A percentile compares a stretch with the other conserved stretches of the same genome.
Evolutionary conservation across 768 basidiomycete genomes (phyloP).

Genomic region (Russula brevipes): DNA sequence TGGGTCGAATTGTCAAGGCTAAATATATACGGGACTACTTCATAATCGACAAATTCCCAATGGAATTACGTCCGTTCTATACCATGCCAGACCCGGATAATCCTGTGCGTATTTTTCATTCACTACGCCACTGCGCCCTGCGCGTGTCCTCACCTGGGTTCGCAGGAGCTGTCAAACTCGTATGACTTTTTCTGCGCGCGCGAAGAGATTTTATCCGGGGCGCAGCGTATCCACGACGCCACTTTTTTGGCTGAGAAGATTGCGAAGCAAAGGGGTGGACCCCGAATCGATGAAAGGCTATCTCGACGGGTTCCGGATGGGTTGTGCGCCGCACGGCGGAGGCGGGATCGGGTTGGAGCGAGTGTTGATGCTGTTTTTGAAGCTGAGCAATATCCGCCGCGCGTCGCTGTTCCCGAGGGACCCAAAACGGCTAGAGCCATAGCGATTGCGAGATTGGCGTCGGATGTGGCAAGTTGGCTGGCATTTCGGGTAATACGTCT

Average conservation of each 20-base stretch:
- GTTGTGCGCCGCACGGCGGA: constrained; percentile 94
- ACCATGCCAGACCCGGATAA: constrained; percentile 97
- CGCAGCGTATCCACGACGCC: constrained; percentile 95
- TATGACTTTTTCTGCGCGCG: constrained; percentile 99
- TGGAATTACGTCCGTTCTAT: constrained; percentile 94
- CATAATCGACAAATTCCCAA: constrained; percentile 98
- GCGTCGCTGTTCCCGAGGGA: constrained; percentile 95
- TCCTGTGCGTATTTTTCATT: constrained; percentile 49
- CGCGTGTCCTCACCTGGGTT: too few relatives aligned
- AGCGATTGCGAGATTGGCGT: constrained; percentile 19
- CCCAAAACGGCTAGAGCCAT: constrained; percentile 91
- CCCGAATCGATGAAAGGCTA: constrained; percentile 90
- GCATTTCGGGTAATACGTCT: neutral
- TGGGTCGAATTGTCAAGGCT: constrained; percentile 82
- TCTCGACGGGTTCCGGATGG: constrained; percentile 90
- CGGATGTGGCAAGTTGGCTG: neutral
- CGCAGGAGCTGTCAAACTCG: constrained; percentile 89
- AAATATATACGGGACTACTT: constrained; percentile 99
- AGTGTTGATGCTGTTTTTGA: constrained; percentile 96
- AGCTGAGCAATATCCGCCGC: constrained; percentile 90
- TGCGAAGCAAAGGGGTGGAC: constrained; percentile 80
- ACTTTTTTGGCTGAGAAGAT: constrained; percentile 77
- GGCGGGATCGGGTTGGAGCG: constrained; percentile 95
- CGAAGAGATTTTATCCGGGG: constrained; percentile 97
- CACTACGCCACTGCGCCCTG: too few relatives aligned